A percentile compares a stretch with the other conserved stretches of the same genome.
Evolutionary conservation across 805 yeast species (phyloP).

Genomic region (Wickerhamiella azyma): DNA sequence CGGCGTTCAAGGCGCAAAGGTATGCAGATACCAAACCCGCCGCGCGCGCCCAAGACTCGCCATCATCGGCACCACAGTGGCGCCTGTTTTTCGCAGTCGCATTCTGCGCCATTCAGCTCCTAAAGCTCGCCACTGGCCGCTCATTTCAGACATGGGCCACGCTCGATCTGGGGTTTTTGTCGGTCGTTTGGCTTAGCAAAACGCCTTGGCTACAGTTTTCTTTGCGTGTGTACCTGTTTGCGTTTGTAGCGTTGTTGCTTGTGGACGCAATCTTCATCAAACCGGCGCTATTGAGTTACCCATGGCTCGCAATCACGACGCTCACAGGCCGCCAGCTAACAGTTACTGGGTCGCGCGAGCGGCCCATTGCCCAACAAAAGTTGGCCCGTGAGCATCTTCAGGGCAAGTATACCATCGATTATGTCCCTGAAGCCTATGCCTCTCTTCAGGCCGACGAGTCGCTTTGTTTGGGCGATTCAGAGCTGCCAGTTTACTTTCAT

Average conservation of each 20-base stretch:
- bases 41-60: no score
- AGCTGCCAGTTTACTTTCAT: constrained; percentile 39
- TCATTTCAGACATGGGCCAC: not conserved
- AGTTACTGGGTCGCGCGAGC: constrained; percentile 24
- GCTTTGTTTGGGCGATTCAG: constrained; percentile 36
- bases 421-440: constrained; percentile 84
- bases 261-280: constrained; percentile 31
- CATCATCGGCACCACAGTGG: not conserved
- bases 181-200: constrained; percentile 57
- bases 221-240: constrained; percentile 38
- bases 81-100: not conserved
- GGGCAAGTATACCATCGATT: constrained; percentile 76
- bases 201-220: constrained; percentile 63
- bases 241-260: constrained; percentile 34
- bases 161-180: constrained; percentile 57
- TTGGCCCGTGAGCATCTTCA: constrained; percentile 45
- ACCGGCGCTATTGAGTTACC: constrained; percentile 12
- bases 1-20: no score
- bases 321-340: constrained; percentile 24
- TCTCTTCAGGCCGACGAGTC: constrained; percentile 46
- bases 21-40: no score
- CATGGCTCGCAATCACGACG: constrained; percentile 17
- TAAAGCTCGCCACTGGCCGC: not conserved
- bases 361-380: constrained; percentile 24
- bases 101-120: not conserved